phyloP scores from a whole-genome alignment of 139 green algal species.

The Chlamydomonas applanata region DNA sequence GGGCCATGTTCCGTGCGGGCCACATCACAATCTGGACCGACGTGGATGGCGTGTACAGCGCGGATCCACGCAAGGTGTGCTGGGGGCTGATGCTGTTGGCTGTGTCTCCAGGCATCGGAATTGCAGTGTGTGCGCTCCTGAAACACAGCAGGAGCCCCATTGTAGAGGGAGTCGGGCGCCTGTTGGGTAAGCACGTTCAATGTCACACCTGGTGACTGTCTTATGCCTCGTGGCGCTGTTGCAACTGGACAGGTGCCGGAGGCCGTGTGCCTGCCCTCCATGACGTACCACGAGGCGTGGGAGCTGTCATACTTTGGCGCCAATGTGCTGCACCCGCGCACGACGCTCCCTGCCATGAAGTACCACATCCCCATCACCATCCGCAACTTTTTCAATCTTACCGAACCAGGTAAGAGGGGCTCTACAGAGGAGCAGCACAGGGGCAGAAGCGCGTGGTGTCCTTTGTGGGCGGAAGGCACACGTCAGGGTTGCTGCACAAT shows the following conservation, averaged over 20 bases:
- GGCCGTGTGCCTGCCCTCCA: conserved; percentile 67
- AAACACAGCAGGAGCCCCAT: too few species aligned
- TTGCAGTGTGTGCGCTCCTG: too few species aligned
- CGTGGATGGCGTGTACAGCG: conserved; percentile 93
- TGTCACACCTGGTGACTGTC: too few species aligned
- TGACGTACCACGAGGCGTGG: conserved; percentile 97
- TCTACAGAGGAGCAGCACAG: neutral
- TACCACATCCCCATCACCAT: conserved; percentile 93
- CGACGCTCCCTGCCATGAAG: conserved; percentile 93
- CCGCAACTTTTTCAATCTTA: conserved; percentile 96
- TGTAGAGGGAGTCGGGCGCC: too few species aligned
- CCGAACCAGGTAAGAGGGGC: conserved; percentile 60
- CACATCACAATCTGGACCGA: conserved; percentile 98
- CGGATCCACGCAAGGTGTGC: conserved; percentile 90
- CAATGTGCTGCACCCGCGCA: conserved; percentile 96
- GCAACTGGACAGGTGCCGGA: conserved; percentile 72
- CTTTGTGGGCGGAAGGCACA: neutral
- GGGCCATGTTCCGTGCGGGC: conserved; percentile 69
- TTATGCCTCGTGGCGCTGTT: neutral
- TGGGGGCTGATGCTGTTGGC: neutral
- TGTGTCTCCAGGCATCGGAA: neutral
- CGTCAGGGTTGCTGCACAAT: neutral
- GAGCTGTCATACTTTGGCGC: conserved; percentile 98
- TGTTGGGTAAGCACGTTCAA: too few species aligned
- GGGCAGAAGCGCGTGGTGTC: neutral